Evolutionary conservation across 306 rosid species (phyloP).

Genomic region (Medicago truncatula): DNA sequence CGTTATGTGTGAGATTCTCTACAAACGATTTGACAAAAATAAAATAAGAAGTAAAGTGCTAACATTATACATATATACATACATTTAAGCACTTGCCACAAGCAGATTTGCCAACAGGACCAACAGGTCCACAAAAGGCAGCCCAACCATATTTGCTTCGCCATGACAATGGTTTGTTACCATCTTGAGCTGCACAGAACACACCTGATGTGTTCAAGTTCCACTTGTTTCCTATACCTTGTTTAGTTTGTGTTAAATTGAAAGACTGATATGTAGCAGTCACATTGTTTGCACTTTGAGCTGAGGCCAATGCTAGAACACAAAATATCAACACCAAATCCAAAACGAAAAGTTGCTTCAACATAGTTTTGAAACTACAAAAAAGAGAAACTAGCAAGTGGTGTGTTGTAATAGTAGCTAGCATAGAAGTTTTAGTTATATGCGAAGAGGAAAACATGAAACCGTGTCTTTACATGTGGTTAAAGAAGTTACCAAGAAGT

Average conservation of each 20-base stretch:
- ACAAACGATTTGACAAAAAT: no score
- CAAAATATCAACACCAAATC: neutral
- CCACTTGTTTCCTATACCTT: neutral
- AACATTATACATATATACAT: neutral
- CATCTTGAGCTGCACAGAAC: neutral
- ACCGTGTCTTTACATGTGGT: no score
- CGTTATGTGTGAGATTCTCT: no score
- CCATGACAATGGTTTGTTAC: neutral
- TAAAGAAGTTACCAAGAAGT: no score
- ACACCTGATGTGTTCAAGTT: neutral
- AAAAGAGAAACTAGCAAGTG: neutral
- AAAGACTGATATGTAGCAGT: neutral
- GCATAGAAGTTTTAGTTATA: neutral
- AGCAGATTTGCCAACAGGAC: neutral
- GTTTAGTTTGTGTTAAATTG: neutral
- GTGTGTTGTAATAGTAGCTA: neutral
- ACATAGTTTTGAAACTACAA: neutral
- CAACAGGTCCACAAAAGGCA: neutral
- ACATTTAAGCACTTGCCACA: conserved; percentile 1
- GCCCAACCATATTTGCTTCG: neutral
- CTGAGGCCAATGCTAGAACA: neutral
- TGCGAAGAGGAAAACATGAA: neutral
- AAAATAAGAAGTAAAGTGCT: no score
- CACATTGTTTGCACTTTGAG: neutral
- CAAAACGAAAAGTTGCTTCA: neutral